Base-by-base conservation (phyloP, 768 basidiomycete genomes). In the Boletus pseudo-olivaceus region DNA sequence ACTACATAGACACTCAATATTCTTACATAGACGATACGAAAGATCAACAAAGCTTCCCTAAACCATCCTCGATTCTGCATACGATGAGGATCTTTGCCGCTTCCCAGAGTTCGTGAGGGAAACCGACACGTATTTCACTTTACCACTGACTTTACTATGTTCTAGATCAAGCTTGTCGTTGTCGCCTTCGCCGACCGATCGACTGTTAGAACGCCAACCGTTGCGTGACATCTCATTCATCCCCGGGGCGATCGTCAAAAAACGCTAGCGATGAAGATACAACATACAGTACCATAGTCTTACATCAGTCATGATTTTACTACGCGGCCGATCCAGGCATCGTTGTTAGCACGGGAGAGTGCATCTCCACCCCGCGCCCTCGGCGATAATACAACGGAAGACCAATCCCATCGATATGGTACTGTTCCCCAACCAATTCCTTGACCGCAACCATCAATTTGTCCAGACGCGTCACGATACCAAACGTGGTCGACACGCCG, bases 391-490 rank as follows among this genome's bases (percentile, higher is more conserved):
- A 53, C 44, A 58, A 19, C 19, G 59, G 66, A 51, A 51, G 57
- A 34, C 80, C 84, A 15, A 88, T 69, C 0, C 88, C 88, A 54
- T 85, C 80, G n/a, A 93, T 88, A 64, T 92, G 87, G 66, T 87
- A 91, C 60, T 89, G 87, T 66, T 93, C 91, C 2, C 91, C 91
- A 1, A 93, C 88, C 42, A 93, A 74, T 68, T 93, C 89, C 66
- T 94, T 94, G 15, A 83, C 82, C 3, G 89, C 88, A 3, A 91
- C 64, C 83, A 93, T 89, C 53, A 93, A 70, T 48, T 81, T 74
- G 64, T 94, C 92, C 12, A 94, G 72, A 10, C 88, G 79, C 7
- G 79, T 79, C n/a, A 93, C 73, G 38, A 93, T 80, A 0, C 79
- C 77, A 58, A 80, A 88, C 0, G 85, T 76, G 1, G 84, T 87